Conservation (phyloP, 2,329 filamentous ascomycete genomes). For the Calonectria fujianensis region DNA sequence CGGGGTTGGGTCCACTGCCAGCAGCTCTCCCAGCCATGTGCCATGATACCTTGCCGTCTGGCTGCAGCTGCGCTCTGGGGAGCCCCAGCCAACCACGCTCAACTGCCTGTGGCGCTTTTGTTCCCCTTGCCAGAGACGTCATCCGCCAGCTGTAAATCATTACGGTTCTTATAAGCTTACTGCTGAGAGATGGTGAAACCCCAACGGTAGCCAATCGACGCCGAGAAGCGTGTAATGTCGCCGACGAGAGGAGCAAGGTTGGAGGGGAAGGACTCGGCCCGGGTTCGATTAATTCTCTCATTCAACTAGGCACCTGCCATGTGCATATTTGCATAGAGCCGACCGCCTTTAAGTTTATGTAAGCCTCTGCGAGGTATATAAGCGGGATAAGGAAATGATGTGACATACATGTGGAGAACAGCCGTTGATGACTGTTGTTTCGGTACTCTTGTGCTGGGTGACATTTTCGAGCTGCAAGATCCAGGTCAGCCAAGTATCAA, state of each 20-base stretch:
- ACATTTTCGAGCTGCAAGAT: not conserved
- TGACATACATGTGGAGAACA: not conserved
- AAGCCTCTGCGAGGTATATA: not conserved
- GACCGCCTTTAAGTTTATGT: not conserved
- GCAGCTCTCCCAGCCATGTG: not conserved
- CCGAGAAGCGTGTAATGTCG: not conserved
- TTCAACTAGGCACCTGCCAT: not conserved
- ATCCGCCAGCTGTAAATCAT: not conserved
- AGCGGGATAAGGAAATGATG: not conserved
- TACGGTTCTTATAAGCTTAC: slow-evolving; percentile 10
- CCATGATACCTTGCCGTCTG: slow-evolving; percentile 6
- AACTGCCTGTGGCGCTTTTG: not conserved
- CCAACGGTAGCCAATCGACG: not conserved
- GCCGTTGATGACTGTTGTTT: not conserved
- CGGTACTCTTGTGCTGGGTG: not conserved
- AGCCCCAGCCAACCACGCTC: slow-evolving; percentile 4
- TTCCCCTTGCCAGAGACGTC: not conserved
- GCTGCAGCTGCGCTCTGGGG: slow-evolving; percentile 7
- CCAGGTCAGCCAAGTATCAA: not conserved
- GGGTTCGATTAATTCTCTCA: not conserved
- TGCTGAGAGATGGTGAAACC: not conserved
- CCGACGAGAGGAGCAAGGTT: no score
- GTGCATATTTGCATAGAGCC: not conserved
- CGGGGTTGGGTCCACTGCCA: slow-evolving; percentile 13
- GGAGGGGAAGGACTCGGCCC: not conserved